Percentiles rank a stretch among this genome's conserved stretches.
Evolutionary conservation across 164 flowering plant species (phyloP).

Genomic region (Annona squamosa): DNA sequence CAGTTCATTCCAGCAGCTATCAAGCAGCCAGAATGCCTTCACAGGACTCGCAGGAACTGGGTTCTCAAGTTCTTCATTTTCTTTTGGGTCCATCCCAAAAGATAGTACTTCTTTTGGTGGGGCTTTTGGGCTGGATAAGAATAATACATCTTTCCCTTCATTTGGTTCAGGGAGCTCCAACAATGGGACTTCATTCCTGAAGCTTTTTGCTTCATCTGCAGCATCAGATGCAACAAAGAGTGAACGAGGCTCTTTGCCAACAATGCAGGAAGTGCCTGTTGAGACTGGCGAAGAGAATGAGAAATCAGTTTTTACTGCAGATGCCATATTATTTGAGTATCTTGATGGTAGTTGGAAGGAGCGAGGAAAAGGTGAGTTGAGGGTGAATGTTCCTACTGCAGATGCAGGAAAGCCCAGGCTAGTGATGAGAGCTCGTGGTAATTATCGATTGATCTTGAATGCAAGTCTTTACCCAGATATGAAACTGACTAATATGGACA

Average conservation of each 20-base stretch:
- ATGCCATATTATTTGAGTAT: conserved; percentile 76
- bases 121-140: conserved; percentile 36
- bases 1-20: conserved; percentile 77
- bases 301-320: conserved; percentile 59
- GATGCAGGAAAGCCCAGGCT: conserved; percentile 57
- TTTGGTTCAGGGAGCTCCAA: conserved; percentile 43
- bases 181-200: conserved; percentile 54
- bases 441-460: conserved; percentile 71
- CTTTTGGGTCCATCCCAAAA: conserved; percentile 60
- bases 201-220: conserved; percentile 37
- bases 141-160: conserved; percentile 29
- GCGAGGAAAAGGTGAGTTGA: conserved; percentile 93
- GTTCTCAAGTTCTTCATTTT: conserved; percentile 62
- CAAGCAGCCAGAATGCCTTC: conserved; percentile 86
- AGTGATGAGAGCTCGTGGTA: conserved; percentile 81
- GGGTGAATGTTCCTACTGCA: conserved; percentile 55
- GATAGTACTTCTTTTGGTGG: conserved; percentile 41
- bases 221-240: conserved; percentile 36
- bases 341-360: conserved; percentile 86
- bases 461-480: conserved; percentile 80
- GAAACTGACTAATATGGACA: conserved; percentile 90
- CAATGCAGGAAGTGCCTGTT: conserved; percentile 64
- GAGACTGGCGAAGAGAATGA: conserved; percentile 99
- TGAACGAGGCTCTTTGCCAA: conserved; percentile 36
- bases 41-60: conserved; percentile 87